phyloP scores from a whole-genome alignment of 106 monocot species.

The Dendrobium huoshanense region DNA sequence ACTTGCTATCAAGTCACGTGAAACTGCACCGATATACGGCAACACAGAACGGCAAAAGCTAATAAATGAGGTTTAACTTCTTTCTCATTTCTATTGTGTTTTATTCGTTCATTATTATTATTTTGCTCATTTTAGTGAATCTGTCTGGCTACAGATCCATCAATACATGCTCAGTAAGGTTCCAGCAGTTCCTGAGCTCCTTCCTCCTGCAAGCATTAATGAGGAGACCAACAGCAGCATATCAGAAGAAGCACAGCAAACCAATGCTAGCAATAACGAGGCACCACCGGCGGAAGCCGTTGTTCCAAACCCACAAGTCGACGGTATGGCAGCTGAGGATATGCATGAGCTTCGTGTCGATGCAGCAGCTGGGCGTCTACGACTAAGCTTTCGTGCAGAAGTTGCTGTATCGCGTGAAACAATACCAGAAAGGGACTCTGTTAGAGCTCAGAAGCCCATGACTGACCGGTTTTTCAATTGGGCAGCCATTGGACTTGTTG shows the following conservation, averaged over 20 bases:
- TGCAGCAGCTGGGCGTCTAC: conserved; percentile 37
- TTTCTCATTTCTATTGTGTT: not conserved
- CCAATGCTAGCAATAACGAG: conserved; percentile 3
- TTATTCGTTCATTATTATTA: not conserved
- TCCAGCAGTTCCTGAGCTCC: conserved; percentile 52
- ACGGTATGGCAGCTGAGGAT: conserved; percentile 27
- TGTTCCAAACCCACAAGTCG: conserved; percentile 19
- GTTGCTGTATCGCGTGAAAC: conserved; percentile 26
- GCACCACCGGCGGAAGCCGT: conserved; percentile 7
- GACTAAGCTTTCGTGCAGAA: conserved; percentile 46
- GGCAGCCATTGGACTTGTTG: conserved; percentile 59
- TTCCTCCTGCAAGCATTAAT: not conserved
- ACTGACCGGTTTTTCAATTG: conserved; percentile 55
- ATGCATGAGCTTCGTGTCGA: conserved; percentile 50
- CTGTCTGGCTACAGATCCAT: conserved; percentile 57
- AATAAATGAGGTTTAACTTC: conserved; percentile 61
- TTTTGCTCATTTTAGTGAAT: not conserved
- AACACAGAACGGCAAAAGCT: conserved; percentile 72
- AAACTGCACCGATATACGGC: conserved; percentile 57
- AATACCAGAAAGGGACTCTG: not conserved
- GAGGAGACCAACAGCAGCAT: not conserved
- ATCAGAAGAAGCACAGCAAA: conserved; percentile 13
- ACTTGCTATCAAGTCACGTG: conserved; percentile 90
- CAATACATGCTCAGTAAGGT: conserved; percentile 73
- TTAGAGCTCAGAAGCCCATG: conserved; percentile 18